These are phyloP conservation scores for Coemansia erecta DNA, from an alignment of 192 early-diverging fungal genomes.

Conservation along the genomic window DNA sequence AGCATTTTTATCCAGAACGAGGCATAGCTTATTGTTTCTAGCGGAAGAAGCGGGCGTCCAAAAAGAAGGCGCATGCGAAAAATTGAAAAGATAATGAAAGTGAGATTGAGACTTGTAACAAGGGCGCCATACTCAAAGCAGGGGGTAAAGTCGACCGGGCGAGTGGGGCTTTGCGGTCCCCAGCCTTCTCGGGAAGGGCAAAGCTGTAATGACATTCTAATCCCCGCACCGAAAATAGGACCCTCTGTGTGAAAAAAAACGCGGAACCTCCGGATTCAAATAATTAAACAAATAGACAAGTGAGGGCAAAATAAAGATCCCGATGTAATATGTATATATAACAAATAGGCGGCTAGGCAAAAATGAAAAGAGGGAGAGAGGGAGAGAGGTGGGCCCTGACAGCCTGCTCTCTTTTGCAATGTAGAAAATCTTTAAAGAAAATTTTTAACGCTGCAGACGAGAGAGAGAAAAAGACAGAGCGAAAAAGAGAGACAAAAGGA, in stretches of 20 bases:
- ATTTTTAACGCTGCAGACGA: not conserved
- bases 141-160: conserved; percentile 43
- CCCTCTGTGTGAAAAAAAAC: no score
- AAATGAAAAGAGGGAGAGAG: not conserved
- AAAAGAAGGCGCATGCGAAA: conserved; percentile 15
- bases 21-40: conserved; percentile 14
- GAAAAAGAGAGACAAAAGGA: not conserved
- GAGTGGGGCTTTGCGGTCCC: conserved; percentile 48
- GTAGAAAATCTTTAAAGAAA: conserved; percentile 1
- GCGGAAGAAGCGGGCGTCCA: conserved; percentile 3
- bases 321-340: no score
- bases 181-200: conserved; percentile 51
- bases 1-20: conserved; percentile 35
- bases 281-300: not conserved
- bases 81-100: conserved; percentile 24
- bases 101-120: conserved; percentile 13
- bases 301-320: not conserved
- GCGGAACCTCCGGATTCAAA: not conserved
- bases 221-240: not conserved
- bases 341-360: no score
- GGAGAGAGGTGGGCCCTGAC: no score
- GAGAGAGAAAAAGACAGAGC: not conserved
- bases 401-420: no score
- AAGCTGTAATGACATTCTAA: not conserved
- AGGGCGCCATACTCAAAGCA: conserved; percentile 48